phyloP scores from a whole-genome alignment of 2,329 filamentous ascomycete species.

The Colletotrichum sp. region DNA sequence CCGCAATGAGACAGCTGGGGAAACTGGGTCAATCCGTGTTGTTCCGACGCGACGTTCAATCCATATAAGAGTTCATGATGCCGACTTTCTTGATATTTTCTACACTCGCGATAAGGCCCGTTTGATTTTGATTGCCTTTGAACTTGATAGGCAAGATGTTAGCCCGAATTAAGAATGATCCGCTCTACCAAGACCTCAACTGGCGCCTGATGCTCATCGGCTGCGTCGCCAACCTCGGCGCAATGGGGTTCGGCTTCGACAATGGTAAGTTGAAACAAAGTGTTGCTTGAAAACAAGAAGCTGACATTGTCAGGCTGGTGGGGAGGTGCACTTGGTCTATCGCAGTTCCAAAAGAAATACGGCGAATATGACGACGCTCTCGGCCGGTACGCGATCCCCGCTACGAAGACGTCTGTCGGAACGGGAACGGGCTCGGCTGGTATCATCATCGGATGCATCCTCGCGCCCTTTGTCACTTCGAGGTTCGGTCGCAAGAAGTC shows the following conservation, averaged over 20 bases:
- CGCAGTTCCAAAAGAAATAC: background rate
- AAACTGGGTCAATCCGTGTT: background rate
- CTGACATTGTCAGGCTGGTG: background rate
- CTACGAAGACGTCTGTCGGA: background rate
- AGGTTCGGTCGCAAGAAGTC: conserved; percentile 7
- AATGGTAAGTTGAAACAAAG: background rate
- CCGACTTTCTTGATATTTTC: background rate
- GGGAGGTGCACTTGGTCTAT: background rate
- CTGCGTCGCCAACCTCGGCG: background rate
- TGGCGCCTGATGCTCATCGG: background rate
- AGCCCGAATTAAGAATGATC: background rate
- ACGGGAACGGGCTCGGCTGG: background rate
- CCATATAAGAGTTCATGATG: background rate
- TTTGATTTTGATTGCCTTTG: too few relatives aligned
- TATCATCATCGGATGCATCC: conserved; percentile 10
- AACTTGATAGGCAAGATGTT: background rate
- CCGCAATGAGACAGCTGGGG: background rate
- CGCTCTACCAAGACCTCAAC: background rate
- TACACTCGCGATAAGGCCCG: background rate
- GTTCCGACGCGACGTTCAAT: background rate
- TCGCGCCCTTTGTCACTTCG: conserved; percentile 1
- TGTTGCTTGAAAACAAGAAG: background rate
- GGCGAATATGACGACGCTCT: background rate
- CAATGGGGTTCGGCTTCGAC: background rate
- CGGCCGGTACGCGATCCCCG: background rate